Evolutionary conservation across 345 rosid genomes (phyloP).

Genomic region (Populus ilicifolia): DNA sequence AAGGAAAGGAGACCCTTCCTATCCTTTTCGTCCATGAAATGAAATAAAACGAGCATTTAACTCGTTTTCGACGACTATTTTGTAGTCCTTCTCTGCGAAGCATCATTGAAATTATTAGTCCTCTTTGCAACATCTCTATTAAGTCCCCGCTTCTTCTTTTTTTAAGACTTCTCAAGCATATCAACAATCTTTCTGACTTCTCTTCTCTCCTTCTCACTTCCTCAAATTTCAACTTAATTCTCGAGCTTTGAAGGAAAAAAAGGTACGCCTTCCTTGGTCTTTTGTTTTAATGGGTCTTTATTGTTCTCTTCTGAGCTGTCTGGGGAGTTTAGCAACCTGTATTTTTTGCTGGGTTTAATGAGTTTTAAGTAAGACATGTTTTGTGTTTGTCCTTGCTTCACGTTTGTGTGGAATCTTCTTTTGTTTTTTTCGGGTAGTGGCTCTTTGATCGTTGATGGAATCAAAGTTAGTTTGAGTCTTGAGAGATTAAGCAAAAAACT

Average conservation of each 20-base stretch:
- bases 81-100: neutral
- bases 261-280: neutral
- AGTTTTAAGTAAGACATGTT: neutral
- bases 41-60: neutral
- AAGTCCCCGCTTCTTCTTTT: neutral
- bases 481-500: neutral
- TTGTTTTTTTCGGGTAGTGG: neutral
- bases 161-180: neutral
- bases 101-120: neutral
- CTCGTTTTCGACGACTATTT: conserved; percentile 31
- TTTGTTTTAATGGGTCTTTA: neutral
- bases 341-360: neutral
- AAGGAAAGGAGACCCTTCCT: neutral
- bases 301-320: neutral
- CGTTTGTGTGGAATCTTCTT: too few species aligned
- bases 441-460: neutral
- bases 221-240: neutral
- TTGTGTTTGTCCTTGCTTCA: neutral
- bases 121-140: neutral
- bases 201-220: neutral
- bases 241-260: neutral
- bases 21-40: neutral
- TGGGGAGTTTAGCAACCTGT: neutral
- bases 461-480: neutral
- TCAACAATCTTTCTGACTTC: neutral